Evolutionary conservation across 768 basidiomycete species (phyloP), one percentile per base, ranked within the genome.

Genomic region (Epithele typhae): DNA sequence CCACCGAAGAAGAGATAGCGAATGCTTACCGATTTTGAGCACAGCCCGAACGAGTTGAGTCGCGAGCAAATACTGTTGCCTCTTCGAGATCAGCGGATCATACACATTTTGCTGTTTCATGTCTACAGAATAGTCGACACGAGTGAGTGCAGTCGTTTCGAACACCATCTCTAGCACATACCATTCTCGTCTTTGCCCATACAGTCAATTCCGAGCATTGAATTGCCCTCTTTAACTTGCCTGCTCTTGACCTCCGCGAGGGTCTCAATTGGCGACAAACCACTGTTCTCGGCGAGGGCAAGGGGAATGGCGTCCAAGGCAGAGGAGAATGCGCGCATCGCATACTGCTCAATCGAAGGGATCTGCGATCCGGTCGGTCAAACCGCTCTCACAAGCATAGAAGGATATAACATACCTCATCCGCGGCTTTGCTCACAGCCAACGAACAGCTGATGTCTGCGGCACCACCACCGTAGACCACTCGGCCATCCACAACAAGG

Each of bases 91-190:
- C 54, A 97, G 70, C 23, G 96, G 95, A 61, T 99, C 96, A 57
- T 94, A 93, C 35, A 98, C 94, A 59, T 92, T 91, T 64, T 97
- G 95, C 61, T 84, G 77, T 75, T 87, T 95, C 95, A 99, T 99
- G 58, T 99, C 95, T 97, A 61, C 8, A 30, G 7, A 30, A 30
- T 7, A 30, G n/a, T n/a, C n/a, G n/a, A n/a, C n/a, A 30, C 27
- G 14, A 30, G 14, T 30, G 8, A 30, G 27, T 30, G 8, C 27
- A 30, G 27, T 14, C 27, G 27, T 30, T 7, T 30, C 27, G 14
- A 7, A 30, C 14, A 30, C 27, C 27, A 30, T 30, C 27, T 14
- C 8, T 7, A 30, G 27, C 27, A 15, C 10, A 65, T 81, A 89
- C 94, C 93, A 62, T 91, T 96, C 57, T 92, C 81, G 25, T 87